These are phyloP conservation scores for Teratosphaeria pseudoeucalypti DNA, from an alignment of 2,329 filamentous ascomycete genomes.

Conservation along the genomic window DNA sequence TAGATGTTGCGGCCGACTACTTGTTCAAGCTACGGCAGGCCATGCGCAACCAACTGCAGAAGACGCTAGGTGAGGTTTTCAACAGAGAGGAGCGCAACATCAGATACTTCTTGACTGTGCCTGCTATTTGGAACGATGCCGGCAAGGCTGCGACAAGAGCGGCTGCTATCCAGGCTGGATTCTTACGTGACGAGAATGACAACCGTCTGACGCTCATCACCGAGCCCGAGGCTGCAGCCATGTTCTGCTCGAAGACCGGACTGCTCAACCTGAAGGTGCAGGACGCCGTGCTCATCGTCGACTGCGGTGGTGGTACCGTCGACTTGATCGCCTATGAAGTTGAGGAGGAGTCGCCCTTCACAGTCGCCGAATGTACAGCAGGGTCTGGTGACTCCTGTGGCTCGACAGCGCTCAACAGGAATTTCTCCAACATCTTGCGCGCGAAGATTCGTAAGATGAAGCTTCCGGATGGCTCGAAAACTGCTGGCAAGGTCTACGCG, in stretches of 20 bases:
- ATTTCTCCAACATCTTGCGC: slow-evolving; percentile 94
- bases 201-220: slow-evolving; percentile 90
- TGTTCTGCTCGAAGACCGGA: slow-evolving; percentile 96
- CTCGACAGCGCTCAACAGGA: slow-evolving; percentile 94
- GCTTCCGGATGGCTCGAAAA: slow-evolving; percentile 90
- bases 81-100: slow-evolving; percentile 97
- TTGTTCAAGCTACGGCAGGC: slow-evolving; percentile 96
- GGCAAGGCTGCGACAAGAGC: slow-evolving; percentile 94
- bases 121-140: slow-evolving; percentile 98
- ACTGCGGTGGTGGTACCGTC: slow-evolving; percentile 96
- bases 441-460: slow-evolving; percentile 99
- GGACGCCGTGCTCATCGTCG: slow-evolving; percentile 94
- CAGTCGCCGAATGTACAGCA: slow-evolving; percentile 91
- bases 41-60: slow-evolving; percentile 90
- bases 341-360: slow-evolving; percentile 94
- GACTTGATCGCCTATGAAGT: slow-evolving; percentile 99
- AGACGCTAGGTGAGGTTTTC: slow-evolving; percentile 94
- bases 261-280: slow-evolving; percentile 95
- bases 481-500: slow-evolving; percentile 93
- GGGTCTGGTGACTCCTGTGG: slow-evolving; percentile 96
- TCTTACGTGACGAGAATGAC: slow-evolving; percentile 94
- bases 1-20: slow-evolving; percentile 98
- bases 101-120: slow-evolving; percentile 94
- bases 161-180: slow-evolving; percentile 92
- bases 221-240: slow-evolving; percentile 90